These are phyloP conservation scores for Sclerotinia subarctica DNA, from an alignment of 2,329 filamentous ascomycete species.

Conservation along the genomic window DNA sequence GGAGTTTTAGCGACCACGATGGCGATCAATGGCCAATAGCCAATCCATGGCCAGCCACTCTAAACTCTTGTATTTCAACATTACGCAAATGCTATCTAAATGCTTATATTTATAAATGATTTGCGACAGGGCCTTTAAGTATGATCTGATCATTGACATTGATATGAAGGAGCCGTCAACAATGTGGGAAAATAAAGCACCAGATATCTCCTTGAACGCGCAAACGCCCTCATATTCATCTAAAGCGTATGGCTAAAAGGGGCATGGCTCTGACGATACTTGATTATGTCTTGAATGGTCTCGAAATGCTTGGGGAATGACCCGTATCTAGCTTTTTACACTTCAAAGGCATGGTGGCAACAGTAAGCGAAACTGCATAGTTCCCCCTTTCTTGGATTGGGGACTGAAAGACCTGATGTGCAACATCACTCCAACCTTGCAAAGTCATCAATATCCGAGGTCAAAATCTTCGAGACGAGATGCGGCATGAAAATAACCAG, in stretches of 20 bases:
- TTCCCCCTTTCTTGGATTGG: conserved; percentile 1
- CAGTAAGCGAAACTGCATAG: neutral
- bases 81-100: neutral
- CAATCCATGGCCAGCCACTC: too few species aligned
- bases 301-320: neutral
- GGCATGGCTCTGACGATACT: neutral
- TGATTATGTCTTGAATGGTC: neutral
- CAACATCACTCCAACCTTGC: conserved; percentile 12
- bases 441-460: neutral
- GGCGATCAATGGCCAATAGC: neutral
- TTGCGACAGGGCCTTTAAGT: accelerated
- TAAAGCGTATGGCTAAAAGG: too few species aligned
- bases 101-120: neutral
- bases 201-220: neutral
- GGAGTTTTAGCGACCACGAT: neutral
- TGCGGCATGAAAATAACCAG: neutral
- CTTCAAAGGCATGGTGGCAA: neutral
- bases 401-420: conserved; percentile 13
- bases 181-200: neutral
- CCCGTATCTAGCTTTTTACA: neutral
- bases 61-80: neutral
- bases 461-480: neutral
- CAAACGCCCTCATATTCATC: neutral
- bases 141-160: neutral
- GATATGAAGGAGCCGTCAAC: neutral